Conservation (phyloP, 306 rosid species). For the Senna siamea region DNA sequence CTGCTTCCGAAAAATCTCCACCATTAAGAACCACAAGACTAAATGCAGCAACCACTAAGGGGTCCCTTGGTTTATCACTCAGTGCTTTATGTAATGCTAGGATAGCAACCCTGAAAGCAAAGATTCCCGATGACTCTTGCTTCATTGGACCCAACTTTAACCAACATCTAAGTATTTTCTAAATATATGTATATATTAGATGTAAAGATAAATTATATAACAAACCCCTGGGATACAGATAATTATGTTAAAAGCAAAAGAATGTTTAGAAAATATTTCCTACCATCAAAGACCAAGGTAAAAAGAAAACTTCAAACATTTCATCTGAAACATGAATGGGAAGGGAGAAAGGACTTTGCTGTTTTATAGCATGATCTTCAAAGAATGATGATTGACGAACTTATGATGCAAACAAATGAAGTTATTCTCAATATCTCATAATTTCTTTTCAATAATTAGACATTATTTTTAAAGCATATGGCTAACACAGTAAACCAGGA, state of each 20-base stretch:
- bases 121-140: conserved; percentile 43
- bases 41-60: conserved; percentile 78
- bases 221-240: conserved; percentile 2
- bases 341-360: not conserved
- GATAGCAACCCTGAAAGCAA: conserved; percentile 76
- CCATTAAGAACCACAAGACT: conserved; percentile 80
- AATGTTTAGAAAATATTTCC: conserved; percentile 20
- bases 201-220: not conserved
- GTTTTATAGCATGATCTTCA: no score
- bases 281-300: conserved; percentile 8
- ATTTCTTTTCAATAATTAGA: conserved; percentile 20
- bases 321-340: conserved; percentile 17
- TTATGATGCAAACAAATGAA: conserved; percentile 19
- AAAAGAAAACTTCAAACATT: conserved; percentile 26
- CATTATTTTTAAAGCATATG: not conserved
- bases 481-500: conserved; percentile 26
- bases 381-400: conserved; percentile 16
- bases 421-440: not conserved
- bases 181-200: no score
- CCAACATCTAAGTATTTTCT: conserved; percentile 22
- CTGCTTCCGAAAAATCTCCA: conserved; percentile 75
- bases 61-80: conserved; percentile 67
- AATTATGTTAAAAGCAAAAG: not conserved
- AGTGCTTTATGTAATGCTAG: conserved; percentile 82
- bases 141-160: conserved; percentile 34